phyloP scores from a whole-genome alignment of 352 stramenopile species.

The Phytopythium delawarense region DNA sequence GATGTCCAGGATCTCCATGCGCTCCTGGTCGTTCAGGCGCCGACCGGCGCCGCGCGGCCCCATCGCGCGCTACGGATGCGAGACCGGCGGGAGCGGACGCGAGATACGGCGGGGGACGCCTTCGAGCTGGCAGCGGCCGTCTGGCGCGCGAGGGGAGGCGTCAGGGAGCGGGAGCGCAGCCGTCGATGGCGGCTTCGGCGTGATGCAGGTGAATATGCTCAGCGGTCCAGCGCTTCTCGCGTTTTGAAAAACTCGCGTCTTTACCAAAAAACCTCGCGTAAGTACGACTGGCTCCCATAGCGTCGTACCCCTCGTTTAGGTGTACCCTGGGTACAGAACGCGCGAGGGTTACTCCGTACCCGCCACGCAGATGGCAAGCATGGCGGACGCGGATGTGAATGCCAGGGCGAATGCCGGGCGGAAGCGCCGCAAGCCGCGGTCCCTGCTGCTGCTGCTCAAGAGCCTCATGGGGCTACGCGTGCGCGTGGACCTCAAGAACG shows the following conservation, averaged over 20 bases:
- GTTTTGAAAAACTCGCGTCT: not conserved
- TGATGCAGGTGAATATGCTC: not conserved
- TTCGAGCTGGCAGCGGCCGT: not conserved
- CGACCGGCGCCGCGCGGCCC: conserved; percentile 68
- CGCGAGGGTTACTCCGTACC: too few relatives aligned
- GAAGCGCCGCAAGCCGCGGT: conserved; percentile 39
- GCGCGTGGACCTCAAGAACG: conserved; percentile 82
- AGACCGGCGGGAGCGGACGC: not conserved
- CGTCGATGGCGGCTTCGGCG: not conserved
- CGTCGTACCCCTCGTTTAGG: too few relatives aligned
- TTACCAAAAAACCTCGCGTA: conserved; percentile 17
- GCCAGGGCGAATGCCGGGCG: not conserved
- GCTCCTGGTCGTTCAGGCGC: conserved; percentile 85
- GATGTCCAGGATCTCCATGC: conserved; percentile 88
- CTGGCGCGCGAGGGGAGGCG: not conserved
- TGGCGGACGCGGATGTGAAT: conserved; percentile 3
- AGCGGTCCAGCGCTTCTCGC: not conserved
- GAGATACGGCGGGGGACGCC: not conserved
- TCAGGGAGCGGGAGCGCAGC: not conserved
- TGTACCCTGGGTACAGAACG: too few relatives aligned
- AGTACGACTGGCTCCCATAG: conserved; percentile 21
- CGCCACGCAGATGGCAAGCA: not conserved
- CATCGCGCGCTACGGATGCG: conserved; percentile 25
- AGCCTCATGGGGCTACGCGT: conserved; percentile 79
- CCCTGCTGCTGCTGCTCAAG: conserved; percentile 78